Evolutionary conservation across 2,329 filamentous ascomycete species (phyloP).

Genomic region (Diatrype stigma): DNA sequence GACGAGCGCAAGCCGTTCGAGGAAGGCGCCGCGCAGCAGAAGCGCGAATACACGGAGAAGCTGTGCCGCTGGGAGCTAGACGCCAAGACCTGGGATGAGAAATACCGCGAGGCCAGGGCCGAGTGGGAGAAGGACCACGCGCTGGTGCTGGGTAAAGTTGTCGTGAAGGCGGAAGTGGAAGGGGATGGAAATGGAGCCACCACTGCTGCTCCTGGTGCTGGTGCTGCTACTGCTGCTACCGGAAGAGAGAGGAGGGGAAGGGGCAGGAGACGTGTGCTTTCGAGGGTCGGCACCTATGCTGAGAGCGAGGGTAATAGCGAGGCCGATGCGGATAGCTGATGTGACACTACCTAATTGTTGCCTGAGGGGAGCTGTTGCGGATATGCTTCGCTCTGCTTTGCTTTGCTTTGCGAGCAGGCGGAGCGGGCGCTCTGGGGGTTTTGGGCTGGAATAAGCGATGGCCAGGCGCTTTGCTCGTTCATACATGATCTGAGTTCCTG

Average conservation of each 20-base stretch:
- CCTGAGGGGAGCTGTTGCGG: constrained; percentile 1
- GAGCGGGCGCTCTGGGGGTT: no score
- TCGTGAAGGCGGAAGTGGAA: no score
- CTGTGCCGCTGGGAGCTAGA: constrained; percentile 57
- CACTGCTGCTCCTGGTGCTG: neutral
- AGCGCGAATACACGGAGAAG: constrained; percentile 57
- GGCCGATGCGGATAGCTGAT: constrained; percentile 14
- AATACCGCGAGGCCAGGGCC: constrained; percentile 51
- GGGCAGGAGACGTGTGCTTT: constrained; percentile 12
- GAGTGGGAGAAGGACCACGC: constrained; percentile 53
- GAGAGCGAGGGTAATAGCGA: constrained; percentile 33
- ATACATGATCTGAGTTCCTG: no score
- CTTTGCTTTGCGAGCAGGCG: no score
- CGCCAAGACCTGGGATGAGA: constrained; percentile 68
- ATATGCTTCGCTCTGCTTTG: no score
- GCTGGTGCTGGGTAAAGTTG: constrained; percentile 29
- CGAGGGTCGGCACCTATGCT: constrained; percentile 34
- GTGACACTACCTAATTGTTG: no score
- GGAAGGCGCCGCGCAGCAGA: constrained; percentile 67
- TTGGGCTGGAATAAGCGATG: no score
- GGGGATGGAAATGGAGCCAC: no score
- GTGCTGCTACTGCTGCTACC: constrained; percentile 15
- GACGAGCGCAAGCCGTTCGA: constrained; percentile 75
- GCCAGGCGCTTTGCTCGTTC: no score
- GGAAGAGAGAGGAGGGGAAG: constrained; percentile 21